Base-by-base conservation (phyloP, 1,284 basidiomycete species). In the Prillingera fragicola region DNA sequence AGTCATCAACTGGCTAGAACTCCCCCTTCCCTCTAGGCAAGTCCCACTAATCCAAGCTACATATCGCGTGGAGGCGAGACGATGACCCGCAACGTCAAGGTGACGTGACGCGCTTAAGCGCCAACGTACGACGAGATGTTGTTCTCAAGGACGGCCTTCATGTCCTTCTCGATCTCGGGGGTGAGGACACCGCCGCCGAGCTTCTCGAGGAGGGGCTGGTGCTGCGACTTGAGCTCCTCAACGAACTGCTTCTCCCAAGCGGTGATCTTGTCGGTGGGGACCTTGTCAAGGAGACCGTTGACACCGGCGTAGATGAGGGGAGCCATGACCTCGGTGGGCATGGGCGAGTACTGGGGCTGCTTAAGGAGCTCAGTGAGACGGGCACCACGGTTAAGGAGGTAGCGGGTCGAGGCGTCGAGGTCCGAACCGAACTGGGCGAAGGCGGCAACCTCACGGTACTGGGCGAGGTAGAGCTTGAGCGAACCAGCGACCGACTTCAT, bases 401-500 rank as follows among this genome's bases (percentile, higher is more conserved):
- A 95, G 64, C 89, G 88, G 62, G 94, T 97, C 29, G 94, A 95
- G 52, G 94, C 91, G 78, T 97, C 94, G 36, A 98, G 86, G 77
- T 97, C 94, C 63, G 94, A 98, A 82, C 94, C 94, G 80, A 98
- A 98, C 74, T 97, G 94, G 52, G 94, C 94, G 62, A 69, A 68
- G 57, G 94, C 94, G 61, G 94, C 94, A 60, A 98, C 91, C 80
- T 98, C 94, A 87, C 94, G 92, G 81, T 97, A 98, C 75, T 98
- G 94, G 42, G 94, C 94, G 59, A 98, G 88, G 83, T 97, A 97
- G 43, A 98, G 83, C 80, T 98, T 98, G 67, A 97, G 84, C 57
- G 92, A 97, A 82, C 94, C 94, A 63, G 94, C 92, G 67, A 97
- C 96, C 78, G 95, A 89, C 86, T 97, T 98, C 91, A 96, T 95